Conservation (phyloP, 495 filamentous ascomycete species). For the Alectoria sarmentosa region DNA sequence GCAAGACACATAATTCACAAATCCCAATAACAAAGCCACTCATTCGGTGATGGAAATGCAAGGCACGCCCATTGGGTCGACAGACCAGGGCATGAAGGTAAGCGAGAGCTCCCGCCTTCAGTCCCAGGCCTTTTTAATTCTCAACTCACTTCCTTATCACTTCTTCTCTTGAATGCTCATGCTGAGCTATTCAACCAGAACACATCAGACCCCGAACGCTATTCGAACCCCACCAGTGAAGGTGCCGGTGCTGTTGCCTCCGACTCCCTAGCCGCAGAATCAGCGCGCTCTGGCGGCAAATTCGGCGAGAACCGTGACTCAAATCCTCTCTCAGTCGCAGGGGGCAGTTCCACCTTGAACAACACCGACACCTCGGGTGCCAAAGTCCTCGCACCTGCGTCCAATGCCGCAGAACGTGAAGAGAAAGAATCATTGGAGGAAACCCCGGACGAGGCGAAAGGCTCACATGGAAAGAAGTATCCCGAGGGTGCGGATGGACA, state of each 20-base stretch:
- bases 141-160: no score
- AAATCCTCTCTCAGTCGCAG: constrained; percentile 41
- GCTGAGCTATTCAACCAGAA: constrained; percentile 24
- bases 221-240: constrained; percentile 42
- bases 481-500: constrained; percentile 45
- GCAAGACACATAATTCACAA: no score
- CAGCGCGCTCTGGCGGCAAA: constrained; percentile 42
- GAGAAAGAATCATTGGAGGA: constrained; percentile 37
- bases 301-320: constrained; percentile 48
- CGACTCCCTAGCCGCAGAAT: constrained; percentile 62
- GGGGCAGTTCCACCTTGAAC: constrained; percentile 45
- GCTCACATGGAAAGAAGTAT: constrained; percentile 33
- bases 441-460: constrained; percentile 17
- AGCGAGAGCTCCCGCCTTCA: not conserved
- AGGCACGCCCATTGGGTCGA: constrained; percentile 38
- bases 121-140: not conserved
- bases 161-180: no score
- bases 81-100: constrained; percentile 40
- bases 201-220: constrained; percentile 44
- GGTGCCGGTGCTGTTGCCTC: constrained; percentile 49
- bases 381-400: constrained; percentile 42
- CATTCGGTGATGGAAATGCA: constrained; percentile 40
- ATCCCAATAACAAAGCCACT: not conserved
- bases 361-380: constrained; percentile 50
- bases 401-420: constrained; percentile 42